Percentiles rank a stretch among this genome's conserved stretches.
Evolutionary conservation across 805 yeast genomes (phyloP).

Genomic region (Candida xyloterini): DNA sequence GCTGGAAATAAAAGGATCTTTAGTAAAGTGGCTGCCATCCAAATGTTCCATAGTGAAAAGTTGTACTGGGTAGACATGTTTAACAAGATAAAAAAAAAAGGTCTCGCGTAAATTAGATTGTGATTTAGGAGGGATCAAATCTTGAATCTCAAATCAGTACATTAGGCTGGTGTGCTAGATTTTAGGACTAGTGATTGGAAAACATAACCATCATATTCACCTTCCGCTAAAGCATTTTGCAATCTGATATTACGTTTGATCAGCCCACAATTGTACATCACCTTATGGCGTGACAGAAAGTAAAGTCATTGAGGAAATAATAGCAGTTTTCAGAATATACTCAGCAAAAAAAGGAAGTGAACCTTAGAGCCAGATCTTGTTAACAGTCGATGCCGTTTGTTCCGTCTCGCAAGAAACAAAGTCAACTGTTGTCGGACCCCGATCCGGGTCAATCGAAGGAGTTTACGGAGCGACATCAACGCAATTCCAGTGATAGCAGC

Average conservation of each 20-base stretch:
- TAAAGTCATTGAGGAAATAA: neutral
- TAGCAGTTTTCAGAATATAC: neutral
- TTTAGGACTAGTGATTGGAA: neutral
- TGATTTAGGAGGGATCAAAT: neutral
- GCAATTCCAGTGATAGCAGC: slow-evolving; percentile 20
- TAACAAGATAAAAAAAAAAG: neutral
- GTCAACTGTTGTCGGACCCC: neutral
- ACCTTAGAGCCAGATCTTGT: neutral
- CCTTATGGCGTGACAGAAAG: slow-evolving; percentile 7
- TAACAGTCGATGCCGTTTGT: slow-evolving; percentile 19
- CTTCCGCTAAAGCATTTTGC: neutral
- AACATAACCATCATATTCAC: neutral
- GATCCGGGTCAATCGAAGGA: neutral
- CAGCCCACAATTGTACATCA: slow-evolving; percentile 1
- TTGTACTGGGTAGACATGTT: slow-evolving; percentile 25
- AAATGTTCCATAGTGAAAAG: slow-evolving; percentile 60
- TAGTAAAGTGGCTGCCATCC: slow-evolving; percentile 59
- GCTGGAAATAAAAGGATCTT: slow-evolving; percentile 69
- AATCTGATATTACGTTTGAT: neutral
- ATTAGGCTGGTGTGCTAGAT: neutral
- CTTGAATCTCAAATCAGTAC: neutral
- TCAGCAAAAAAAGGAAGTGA: too few relatives aligned
- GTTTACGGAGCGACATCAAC: slow-evolving; percentile 1
- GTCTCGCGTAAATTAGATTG: neutral
- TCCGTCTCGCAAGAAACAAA: slow-evolving; percentile 14